These are phyloP conservation scores for Quercus rubra DNA, from an alignment of 306 rosid genomes.

Conservation along the genomic window DNA sequence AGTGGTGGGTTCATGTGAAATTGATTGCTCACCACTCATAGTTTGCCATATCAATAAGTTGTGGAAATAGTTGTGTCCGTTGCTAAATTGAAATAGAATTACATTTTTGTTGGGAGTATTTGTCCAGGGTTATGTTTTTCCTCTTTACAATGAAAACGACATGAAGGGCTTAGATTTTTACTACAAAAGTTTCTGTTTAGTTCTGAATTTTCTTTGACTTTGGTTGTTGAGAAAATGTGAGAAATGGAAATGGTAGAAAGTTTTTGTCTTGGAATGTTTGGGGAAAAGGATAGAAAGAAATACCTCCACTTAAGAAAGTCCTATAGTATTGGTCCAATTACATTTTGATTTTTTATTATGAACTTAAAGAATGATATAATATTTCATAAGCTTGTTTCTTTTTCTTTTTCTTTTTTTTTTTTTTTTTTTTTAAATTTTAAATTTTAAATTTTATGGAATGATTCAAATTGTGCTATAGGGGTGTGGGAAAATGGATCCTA, in stretches of 20 bases:
- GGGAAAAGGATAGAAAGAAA: neutral
- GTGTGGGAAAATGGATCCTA: constrained; percentile 94
- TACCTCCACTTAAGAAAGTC: neutral
- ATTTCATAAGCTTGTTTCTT: neutral
- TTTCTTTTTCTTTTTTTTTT: neutral
- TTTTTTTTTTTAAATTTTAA: neutral
- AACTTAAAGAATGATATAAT: no score
- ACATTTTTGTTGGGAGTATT: no score
- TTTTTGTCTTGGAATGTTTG: neutral
- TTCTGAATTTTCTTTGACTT: neutral
- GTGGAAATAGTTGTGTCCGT: no score
- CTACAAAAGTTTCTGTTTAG: neutral
- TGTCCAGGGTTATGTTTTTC: no score
- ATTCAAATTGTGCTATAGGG: constrained; percentile 49
- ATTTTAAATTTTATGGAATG: constrained; percentile 1
- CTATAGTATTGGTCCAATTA: neutral
- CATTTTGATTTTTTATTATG: neutral
- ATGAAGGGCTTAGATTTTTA: neutral
- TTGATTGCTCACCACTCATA: no score
- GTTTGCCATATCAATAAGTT: no score
- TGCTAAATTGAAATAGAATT: no score
- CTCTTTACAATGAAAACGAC: neutral
- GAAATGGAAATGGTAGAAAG: neutral
- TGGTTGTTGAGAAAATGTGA: neutral
- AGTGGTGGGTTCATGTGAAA: no score